A percentile compares a stretch with the other conserved stretches of the same genome.
Evolutionary conservation across 2,329 filamentous ascomycete species (phyloP).

Genomic region (Aspergillus versicolor): DNA sequence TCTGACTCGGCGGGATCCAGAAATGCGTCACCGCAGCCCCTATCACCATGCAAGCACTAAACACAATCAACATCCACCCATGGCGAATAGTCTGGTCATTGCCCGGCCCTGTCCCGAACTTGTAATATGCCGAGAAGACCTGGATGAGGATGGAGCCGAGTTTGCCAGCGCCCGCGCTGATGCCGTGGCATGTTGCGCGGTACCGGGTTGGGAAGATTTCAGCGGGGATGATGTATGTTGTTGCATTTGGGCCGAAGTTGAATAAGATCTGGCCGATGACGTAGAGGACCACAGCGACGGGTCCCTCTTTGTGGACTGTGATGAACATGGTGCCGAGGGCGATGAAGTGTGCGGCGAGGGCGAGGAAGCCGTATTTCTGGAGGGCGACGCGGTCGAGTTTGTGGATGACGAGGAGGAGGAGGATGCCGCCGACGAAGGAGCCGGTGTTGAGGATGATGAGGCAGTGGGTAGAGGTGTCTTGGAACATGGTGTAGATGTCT

Average conservation of each 20-base stretch:
- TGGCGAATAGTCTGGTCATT: conserved; percentile 35
- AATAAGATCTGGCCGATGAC: conserved; percentile 49
- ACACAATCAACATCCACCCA: conserved; percentile 42
- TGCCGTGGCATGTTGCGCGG: conserved; percentile 54
- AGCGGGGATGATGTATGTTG: conserved; percentile 52
- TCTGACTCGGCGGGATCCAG: conserved; percentile 41
- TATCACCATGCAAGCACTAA: conserved; percentile 43
- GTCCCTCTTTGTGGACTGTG: conserved; percentile 34
- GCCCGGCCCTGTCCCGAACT: conserved; percentile 36
- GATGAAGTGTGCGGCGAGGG: conserved; percentile 44
- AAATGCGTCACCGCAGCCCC: conserved; percentile 42
- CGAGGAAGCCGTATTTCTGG: conserved; percentile 47
- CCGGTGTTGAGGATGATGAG: conserved; percentile 43
- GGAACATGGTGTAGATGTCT: conserved; percentile 43
- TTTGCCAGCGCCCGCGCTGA: conserved; percentile 55
- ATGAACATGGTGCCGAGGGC: conserved; percentile 44
- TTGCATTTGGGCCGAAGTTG: conserved; percentile 47
- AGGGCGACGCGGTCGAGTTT: conserved; percentile 43
- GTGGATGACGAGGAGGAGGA: conserved; percentile 42
- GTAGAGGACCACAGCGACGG: conserved; percentile 43
- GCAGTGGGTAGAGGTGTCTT: conserved; percentile 38
- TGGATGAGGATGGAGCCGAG: conserved; percentile 50
- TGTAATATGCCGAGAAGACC: conserved; percentile 41
- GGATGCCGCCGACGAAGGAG: conserved; percentile 42
- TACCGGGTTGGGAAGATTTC: conserved; percentile 58